Base-by-base conservation (phyloP, 345 rosid genomes). In the Clausena lansium region DNA sequence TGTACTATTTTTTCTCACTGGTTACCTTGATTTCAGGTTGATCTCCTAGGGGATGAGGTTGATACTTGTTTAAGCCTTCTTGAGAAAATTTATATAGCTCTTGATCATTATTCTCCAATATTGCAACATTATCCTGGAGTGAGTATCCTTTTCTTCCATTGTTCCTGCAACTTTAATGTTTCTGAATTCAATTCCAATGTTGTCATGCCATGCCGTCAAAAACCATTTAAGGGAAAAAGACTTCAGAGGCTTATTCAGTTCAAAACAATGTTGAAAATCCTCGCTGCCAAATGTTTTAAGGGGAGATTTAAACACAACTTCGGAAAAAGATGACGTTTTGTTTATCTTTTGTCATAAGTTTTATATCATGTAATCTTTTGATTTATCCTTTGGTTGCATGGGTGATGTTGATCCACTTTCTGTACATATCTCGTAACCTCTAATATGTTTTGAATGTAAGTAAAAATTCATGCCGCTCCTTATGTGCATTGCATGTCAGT, bases 41-140 rank as follows among this genome's bases (percentile, higher is more conserved):
- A 97, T 84, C 91, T 93, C 76, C 86, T 97, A 57, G 99, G 95
- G 14, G 95, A 97, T 78, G 90, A 94, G 83, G 99, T 94, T 85
- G 98, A 94, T 61, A 61, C 84, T 36, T 92, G 88, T 67, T 78
- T 84, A 75, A 67, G 90, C 77, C 97, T 94, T 79, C 98, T 93
- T 52, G 97, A 91, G 87, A 97, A 97, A 83, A 92, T 97, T 73
- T 94, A 94, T 81, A 91, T 94, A 64, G 98, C 94, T 3, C 88
- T 97, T 24, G 98, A 97, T 83, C 98, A 97, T 86, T 97, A 97
- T 76, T 92, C 98, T 76, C 97, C 98, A 11, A 63, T 97, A 77
- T 83, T 94, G 84, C 81, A 85, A 78, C 97, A 97, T 78, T 97
- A 97, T 87, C 89, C 98, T 47, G 97, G 98, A 57, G 99, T 97